These are phyloP conservation scores for Tulasnella calospora DNA, from an alignment of 768 basidiomycete genomes.

Conservation along the genomic window DNA sequence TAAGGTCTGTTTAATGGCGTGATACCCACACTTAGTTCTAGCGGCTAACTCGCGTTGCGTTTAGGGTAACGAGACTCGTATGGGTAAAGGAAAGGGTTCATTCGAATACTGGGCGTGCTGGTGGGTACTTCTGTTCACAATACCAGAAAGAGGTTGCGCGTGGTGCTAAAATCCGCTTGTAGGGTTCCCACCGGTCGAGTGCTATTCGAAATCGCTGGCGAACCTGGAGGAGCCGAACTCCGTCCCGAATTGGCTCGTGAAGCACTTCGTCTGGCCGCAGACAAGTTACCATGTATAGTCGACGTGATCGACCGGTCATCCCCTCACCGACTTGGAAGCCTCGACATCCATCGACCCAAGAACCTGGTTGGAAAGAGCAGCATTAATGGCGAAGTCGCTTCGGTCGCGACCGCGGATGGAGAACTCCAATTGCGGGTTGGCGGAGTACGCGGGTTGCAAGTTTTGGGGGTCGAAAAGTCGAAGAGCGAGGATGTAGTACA, in stretches of 20 bases:
- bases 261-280: constrained; percentile 86
- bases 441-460: background rate
- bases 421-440: background rate
- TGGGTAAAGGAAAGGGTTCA: constrained; percentile 98
- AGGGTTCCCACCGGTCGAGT: constrained; percentile 87
- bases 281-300: constrained; percentile 79
- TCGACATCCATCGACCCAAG: constrained; percentile 42
- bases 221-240: constrained; percentile 48
- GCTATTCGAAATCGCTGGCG: constrained; percentile 89
- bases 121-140: constrained; percentile 43
- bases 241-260: constrained; percentile 90
- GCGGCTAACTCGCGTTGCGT: background rate
- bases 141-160: background rate
- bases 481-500: background rate
- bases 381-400: background rate
- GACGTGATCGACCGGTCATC: constrained; percentile 73
- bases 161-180: constrained; percentile 9
- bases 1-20: constrained; percentile 54
- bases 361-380: constrained; percentile 14
- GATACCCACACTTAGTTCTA: background rate
- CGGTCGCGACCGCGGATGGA: background rate
- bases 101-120: constrained; percentile 97
- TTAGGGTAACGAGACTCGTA: constrained; percentile 95
- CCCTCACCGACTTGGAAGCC: constrained; percentile 67
- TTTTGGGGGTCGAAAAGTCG: background rate